Evolutionary conservation across 805 yeast species (phyloP).

Genomic region (Wickerhamiella dianesei): DNA sequence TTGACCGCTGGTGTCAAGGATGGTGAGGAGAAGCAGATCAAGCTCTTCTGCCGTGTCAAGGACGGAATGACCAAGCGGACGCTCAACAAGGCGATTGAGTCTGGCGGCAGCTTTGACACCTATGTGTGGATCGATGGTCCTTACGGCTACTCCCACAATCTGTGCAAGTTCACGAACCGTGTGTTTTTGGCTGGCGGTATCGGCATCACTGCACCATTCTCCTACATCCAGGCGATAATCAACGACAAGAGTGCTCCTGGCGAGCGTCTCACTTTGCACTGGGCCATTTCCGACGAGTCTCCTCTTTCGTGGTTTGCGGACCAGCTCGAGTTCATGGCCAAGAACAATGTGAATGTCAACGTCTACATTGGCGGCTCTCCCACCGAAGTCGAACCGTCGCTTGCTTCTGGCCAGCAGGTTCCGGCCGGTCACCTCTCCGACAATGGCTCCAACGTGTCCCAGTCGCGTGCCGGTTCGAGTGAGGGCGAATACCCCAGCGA

Average conservation of each 20-base stretch:
- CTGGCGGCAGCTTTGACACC: conserved; percentile 19
- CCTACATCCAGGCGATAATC: conserved; percentile 29
- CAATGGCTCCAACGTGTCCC: background rate
- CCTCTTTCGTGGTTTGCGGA: conserved; percentile 37
- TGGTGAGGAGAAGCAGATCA: conserved; percentile 12
- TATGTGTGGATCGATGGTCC: conserved; percentile 46
- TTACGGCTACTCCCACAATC: conserved; percentile 37
- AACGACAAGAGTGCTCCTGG: background rate
- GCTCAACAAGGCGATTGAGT: conserved; percentile 23
- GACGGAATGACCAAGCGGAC: conserved; percentile 43
- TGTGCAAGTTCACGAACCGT: conserved; percentile 28
- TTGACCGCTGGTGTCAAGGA: conserved; percentile 7
- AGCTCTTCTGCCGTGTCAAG: conserved; percentile 24
- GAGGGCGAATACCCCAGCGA: background rate
- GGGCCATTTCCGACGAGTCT: conserved; percentile 47
- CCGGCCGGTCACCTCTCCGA: background rate
- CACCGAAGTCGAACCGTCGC: background rate
- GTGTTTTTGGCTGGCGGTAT: conserved; percentile 43
- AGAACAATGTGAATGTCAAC: conserved; percentile 5
- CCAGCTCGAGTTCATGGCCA: conserved; percentile 28
- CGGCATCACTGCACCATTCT: conserved; percentile 42
- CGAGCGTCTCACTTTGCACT: conserved; percentile 32
- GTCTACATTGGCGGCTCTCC: conserved; percentile 4
- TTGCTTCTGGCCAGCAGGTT: background rate
- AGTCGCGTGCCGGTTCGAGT: background rate